Base-by-base conservation (phyloP, 1,284 basidiomycete genomes). In the Trichosporon coremiiforme region DNA sequence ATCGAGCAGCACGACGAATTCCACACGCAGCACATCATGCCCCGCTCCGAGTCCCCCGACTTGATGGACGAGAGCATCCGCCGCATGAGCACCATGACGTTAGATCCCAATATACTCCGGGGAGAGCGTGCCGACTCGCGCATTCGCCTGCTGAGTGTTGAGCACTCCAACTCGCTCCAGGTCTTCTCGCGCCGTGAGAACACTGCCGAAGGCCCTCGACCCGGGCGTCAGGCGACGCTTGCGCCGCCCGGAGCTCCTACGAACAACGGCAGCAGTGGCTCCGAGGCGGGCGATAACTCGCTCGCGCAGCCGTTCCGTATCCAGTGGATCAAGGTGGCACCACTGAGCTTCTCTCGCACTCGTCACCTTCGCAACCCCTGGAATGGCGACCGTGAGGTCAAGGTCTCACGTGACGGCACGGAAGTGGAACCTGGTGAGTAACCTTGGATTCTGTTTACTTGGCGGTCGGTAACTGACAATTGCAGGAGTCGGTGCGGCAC, bases 331-430 rank as follows among this genome's bases (percentile, higher is more conserved):
- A 88, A 88, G 73, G 90, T 89, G 0, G 85, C 88, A 7, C 87
- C 88, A 4, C 81, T 97, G n/a, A 89, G 92, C 1, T 96, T 97
- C 83, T 85, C 86, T 74, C 87, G 88, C 65, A 91, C 91, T 33
- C 87, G 90, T 57, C 90, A 93, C 77, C 82, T 96, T 66, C 89
- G 93, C 50, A 97, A 97, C 78, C 91, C 92, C 0, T 97, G 94
- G 95, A 95, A 96, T 74, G 90, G 93, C 77, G 92, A 92, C 72
- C 86, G 91, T 64, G 93, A 96, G 80, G 88, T 96, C 73, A 96
- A 95, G 85, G 90, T 95, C 10, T 96, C 93, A 12, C 86, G 94
- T 67, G 94, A 97, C 78, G 94, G 94, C 13, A 96, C 94, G 1
- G 94, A 97, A 82, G 82, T 97, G 29, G 94, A 96, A 81, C 93